Evolutionary conservation across 345 rosid genomes (phyloP).

Genomic region (Carallia pectinifolia): DNA sequence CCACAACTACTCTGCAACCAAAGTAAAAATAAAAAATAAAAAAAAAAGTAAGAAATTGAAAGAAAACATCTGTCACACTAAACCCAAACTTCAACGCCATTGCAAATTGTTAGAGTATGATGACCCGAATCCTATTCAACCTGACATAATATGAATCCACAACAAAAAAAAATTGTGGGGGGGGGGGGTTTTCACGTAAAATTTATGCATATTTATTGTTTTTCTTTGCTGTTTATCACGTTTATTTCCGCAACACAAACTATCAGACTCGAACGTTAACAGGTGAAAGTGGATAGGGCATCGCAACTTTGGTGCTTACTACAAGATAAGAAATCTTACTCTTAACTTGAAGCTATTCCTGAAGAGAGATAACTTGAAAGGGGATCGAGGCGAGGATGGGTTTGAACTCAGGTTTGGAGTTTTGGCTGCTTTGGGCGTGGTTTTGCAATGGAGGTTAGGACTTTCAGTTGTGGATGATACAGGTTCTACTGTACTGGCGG

Average conservation of each 20-base stretch:
- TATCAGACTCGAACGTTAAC: no score
- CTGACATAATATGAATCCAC: no score
- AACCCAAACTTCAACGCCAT: not conserved
- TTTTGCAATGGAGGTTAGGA: conserved; percentile 16
- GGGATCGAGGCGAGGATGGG: conserved; percentile 33
- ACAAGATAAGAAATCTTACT: conserved; percentile 6
- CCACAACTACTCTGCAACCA: conserved; percentile 32
- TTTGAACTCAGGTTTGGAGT: conserved; percentile 16
- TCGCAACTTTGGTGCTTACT: no score
- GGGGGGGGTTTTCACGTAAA: no score
- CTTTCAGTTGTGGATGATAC: conserved; percentile 30
- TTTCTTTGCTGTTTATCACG: no score
- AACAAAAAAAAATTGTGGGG: no score
- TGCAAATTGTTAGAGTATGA: no score
- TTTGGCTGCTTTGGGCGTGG: conserved; percentile 16
- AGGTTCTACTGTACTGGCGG: conserved; percentile 7
- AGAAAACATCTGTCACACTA: not conserved
- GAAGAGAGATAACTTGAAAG: conserved; percentile 29
- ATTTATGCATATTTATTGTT: no score
- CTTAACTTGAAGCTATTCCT: conserved; percentile 36
- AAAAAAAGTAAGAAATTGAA: not conserved
- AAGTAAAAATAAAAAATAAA: not conserved
- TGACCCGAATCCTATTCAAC: no score
- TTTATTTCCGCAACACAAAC: no score
- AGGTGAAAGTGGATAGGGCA: not conserved